A percentile compares a stretch with the other conserved stretches of the same genome.
Conservation (phyloP, 257 asterid species). For the Solanum habrochaites region DNA sequence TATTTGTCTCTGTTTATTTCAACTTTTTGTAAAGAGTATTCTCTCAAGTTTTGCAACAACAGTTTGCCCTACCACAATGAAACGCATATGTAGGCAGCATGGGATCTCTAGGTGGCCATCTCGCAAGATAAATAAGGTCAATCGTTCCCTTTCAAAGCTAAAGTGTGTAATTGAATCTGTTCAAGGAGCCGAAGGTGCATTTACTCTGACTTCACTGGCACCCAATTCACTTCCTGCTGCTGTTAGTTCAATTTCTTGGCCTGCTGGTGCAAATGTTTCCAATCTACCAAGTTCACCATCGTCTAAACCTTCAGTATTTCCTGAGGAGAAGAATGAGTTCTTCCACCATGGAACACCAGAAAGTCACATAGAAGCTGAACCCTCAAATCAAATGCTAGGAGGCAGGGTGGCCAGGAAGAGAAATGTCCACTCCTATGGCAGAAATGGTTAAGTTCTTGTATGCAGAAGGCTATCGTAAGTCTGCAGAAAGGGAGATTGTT, state of each 20-base stretch:
- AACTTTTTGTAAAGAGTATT: background rate
- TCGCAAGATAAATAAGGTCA: slow-evolving; percentile 91
- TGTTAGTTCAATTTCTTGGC: slow-evolving; percentile 59
- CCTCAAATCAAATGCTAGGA: slow-evolving; percentile 20
- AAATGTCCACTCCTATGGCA: slow-evolving; percentile 5
- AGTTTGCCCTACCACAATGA: slow-evolving; percentile 96
- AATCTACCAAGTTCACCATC: slow-evolving; percentile 34
- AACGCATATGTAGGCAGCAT: slow-evolving; percentile 86
- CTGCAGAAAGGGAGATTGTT: slow-evolving; percentile 51
- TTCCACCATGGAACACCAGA: slow-evolving; percentile 8
- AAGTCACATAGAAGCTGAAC: slow-evolving; percentile 22
- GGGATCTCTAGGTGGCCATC: slow-evolving; percentile 97
- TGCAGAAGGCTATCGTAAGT: slow-evolving; percentile 25
- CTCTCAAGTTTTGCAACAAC: slow-evolving; percentile 15
- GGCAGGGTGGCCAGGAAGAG: slow-evolving; percentile 8
- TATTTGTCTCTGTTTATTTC: background rate
- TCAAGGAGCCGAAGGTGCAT: slow-evolving; percentile 75
- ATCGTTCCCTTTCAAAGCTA: slow-evolving; percentile 70
- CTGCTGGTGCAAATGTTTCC: slow-evolving; percentile 35
- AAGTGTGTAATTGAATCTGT: slow-evolving; percentile 82
- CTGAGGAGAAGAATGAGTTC: slow-evolving; percentile 29
- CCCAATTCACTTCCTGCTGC: slow-evolving; percentile 44
- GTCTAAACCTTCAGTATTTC: slow-evolving; percentile 35
- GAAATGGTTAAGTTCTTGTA: slow-evolving; percentile 3
- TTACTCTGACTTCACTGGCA: slow-evolving; percentile 55